These are phyloP conservation scores for Limnanthes douglasii DNA, from an alignment of 345 rosid species.

Conservation along the genomic window DNA sequence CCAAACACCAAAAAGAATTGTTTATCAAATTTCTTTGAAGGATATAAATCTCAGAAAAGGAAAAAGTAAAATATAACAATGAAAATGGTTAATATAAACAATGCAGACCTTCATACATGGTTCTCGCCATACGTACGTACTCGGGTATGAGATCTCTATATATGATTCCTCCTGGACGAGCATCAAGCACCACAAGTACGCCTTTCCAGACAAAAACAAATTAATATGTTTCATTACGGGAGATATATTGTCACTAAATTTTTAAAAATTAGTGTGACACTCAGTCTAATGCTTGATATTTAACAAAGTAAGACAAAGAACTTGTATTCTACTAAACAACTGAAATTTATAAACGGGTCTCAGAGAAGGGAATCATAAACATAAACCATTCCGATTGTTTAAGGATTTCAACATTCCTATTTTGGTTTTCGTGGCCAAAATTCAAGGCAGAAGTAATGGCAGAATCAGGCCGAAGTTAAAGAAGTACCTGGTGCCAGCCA, in stretches of 20 bases:
- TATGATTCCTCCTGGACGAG: slow-evolving; percentile 70
- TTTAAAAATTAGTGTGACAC: no score
- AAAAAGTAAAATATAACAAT: neutral
- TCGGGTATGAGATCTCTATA: slow-evolving; percentile 70
- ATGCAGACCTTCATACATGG: slow-evolving; percentile 76
- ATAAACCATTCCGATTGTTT: neutral
- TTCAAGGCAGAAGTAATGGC: neutral
- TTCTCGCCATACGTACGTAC: slow-evolving; percentile 50
- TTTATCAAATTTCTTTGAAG: neutral
- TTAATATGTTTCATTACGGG: no score
- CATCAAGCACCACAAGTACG: slow-evolving; percentile 75
- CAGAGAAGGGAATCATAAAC: no score
- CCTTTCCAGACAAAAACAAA: slow-evolving; percentile 20
- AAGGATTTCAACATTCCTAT: neutral
- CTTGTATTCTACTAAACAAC: no score
- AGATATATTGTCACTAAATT: no score
- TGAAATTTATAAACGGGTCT: no score
- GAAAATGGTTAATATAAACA: slow-evolving; percentile 1
- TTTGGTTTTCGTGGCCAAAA: neutral
- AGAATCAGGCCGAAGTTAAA: neutral
- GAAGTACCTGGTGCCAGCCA: slow-evolving; percentile 73
- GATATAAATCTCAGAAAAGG: neutral
- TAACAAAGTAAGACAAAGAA: no score
- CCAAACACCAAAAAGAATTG: neutral
- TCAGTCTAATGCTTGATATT: no score